Percentiles rank a stretch among this genome's conserved stretches.
phyloP scores from a whole-genome alignment of 2,329 filamentous ascomycete species.

The Akanthomyces muscarius region DNA sequence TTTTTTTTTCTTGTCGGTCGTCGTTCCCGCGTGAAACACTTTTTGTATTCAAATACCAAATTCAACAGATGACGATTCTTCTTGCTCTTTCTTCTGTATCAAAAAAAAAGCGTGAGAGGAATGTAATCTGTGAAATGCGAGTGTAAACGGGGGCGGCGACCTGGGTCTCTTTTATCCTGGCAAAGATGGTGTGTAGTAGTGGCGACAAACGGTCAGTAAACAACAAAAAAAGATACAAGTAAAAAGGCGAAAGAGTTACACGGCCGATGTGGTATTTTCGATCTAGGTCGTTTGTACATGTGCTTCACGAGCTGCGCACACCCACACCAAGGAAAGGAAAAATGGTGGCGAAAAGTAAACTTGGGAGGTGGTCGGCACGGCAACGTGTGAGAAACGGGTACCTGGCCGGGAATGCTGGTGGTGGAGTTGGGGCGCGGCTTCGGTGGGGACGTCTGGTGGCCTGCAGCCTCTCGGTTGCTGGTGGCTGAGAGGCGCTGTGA shows the following conservation, averaged over 20 bases:
- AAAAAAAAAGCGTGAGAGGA: background rate
- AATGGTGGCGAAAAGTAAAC: conserved; percentile 11
- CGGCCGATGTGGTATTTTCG: background rate
- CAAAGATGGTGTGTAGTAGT: background rate
- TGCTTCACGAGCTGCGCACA: background rate
- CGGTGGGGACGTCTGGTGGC: background rate
- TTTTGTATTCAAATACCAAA: conserved; percentile 1
- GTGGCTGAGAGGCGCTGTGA: background rate
- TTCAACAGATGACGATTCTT: background rate
- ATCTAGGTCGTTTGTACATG: background rate
- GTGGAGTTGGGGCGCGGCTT: background rate
- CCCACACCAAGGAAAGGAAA: background rate
- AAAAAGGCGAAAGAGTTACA: background rate
- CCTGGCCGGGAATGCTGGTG: conserved; percentile 12
- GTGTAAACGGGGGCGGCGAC: background rate
- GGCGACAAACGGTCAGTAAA: background rate
- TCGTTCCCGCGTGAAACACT: conserved; percentile 9
- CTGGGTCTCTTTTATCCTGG: background rate
- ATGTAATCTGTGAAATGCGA: background rate
- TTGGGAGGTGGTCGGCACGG: background rate
- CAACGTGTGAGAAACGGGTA: conserved; percentile 11
- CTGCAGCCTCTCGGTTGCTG: background rate
- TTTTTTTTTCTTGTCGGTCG: background rate
- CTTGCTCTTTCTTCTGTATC: background rate
- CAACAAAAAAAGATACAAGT: background rate